Percentiles rank a stretch among this genome's conserved stretches.
These are phyloP conservation scores for Flueggea neowawraea DNA, from an alignment of 441 rosid species.

Conservation along the genomic window DNA sequence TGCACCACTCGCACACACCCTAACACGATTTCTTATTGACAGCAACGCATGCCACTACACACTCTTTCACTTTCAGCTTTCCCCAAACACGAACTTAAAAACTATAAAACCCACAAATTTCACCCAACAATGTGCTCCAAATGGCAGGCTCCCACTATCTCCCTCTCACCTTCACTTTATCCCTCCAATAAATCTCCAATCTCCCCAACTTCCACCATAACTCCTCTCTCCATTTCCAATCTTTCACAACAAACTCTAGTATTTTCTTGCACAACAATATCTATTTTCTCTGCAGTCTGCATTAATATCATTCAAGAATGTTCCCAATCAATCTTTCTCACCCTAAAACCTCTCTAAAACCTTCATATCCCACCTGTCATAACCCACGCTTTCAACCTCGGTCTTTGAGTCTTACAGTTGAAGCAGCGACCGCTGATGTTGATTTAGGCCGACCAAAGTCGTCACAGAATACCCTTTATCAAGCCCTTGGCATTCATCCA, in stretches of 20 bases:
- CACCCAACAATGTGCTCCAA: conserved; percentile 1
- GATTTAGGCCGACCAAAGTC: neutral
- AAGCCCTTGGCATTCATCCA: conserved; percentile 18
- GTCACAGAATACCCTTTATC: conserved; percentile 9
- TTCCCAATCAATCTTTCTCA: conserved; percentile 1
- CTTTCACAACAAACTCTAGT: too few relatives aligned
- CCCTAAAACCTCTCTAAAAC: neutral
- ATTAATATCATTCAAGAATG: conserved; percentile 1
- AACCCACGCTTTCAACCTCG: neutral
- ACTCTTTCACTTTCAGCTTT: too few relatives aligned
- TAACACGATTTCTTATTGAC: too few relatives aligned
- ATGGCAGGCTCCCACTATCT: conserved; percentile 4
- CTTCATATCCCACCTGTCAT: neutral
- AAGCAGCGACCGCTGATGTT: neutral
- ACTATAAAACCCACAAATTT: neutral
- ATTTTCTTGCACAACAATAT: too few relatives aligned
- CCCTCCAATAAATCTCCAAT: neutral
- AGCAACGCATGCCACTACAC: too few relatives aligned
- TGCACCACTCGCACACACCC: too few relatives aligned
- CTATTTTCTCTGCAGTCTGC: too few relatives aligned
- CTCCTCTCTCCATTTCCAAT: too few relatives aligned
- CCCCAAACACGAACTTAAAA: too few relatives aligned
- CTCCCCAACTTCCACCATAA: neutral
- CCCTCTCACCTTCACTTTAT: neutral
- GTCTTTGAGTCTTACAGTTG: neutral